Percentiles rank a stretch among this genome's conserved stretches.
phyloP scores from a whole-genome alignment of 495 filamentous ascomycete species.

The Penicillium coffeae region DNA sequence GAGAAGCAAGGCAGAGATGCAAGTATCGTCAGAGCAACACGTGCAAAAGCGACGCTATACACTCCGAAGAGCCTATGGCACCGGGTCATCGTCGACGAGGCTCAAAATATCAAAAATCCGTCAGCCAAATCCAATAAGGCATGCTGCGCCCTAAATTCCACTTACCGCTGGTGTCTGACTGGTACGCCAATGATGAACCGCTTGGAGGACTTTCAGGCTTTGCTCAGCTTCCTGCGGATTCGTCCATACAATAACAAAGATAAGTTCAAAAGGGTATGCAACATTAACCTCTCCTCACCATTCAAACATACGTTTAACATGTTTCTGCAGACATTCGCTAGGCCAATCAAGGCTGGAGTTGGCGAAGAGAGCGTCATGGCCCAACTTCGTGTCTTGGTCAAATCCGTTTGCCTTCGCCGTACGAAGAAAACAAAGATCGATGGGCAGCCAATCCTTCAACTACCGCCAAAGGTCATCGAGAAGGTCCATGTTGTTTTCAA shows the following conservation, averaged over 20 bases:
- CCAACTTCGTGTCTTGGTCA: constrained; percentile 74
- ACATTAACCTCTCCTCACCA: background rate
- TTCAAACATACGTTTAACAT: background rate
- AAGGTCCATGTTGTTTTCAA: constrained; percentile 67
- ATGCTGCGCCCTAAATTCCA: constrained; percentile 56
- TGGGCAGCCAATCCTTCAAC: constrained; percentile 73
- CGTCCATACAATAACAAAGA: constrained; percentile 68
- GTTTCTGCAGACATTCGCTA: constrained; percentile 40
- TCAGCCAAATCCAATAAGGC: constrained; percentile 62
- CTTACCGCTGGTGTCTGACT: constrained; percentile 78
- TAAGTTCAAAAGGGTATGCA: constrained; percentile 55
- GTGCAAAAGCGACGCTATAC: constrained; percentile 53
- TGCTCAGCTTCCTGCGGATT: constrained; percentile 79
- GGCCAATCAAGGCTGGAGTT: constrained; percentile 45
- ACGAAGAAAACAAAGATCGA: constrained; percentile 83
- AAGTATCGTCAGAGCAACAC: constrained; percentile 14
- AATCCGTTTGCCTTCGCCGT: constrained; percentile 79
- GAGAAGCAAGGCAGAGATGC: constrained; percentile 25
- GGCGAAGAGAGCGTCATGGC: constrained; percentile 52
- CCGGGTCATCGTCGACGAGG: constrained; percentile 87
- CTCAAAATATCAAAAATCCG: constrained; percentile 90
- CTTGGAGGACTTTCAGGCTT: constrained; percentile 74
- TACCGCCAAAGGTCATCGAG: constrained; percentile 67
- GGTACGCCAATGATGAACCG: constrained; percentile 96
- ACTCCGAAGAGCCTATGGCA: constrained; percentile 68